phyloP scores from a whole-genome alignment of 352 stramenopile genomes.

The Pythium aristosporum region DNA sequence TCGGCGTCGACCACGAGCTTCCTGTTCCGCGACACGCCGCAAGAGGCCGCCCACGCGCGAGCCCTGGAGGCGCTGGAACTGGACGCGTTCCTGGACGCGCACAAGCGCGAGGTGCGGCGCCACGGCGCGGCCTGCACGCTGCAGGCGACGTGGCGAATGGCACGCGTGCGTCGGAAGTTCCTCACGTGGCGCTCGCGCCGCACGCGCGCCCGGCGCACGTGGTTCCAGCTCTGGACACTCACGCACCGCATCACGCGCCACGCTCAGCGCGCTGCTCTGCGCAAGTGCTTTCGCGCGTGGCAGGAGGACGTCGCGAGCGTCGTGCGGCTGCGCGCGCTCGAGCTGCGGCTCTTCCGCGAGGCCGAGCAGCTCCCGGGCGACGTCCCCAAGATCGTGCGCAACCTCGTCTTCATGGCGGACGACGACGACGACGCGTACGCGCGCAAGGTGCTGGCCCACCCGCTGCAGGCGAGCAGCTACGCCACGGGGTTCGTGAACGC shows the following conservation, averaged over 20 bases:
- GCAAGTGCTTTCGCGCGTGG: constrained; percentile 50
- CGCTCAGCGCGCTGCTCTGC: constrained; percentile 32
- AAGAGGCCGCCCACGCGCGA: constrained; percentile 20
- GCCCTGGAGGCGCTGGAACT: constrained; percentile 22
- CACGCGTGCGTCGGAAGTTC: constrained; percentile 36
- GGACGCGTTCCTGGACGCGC: constrained; percentile 31
- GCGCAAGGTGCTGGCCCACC: constrained; percentile 27
- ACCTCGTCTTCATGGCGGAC: constrained; percentile 67
- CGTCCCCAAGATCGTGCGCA: constrained; percentile 60
- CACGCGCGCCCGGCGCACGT: constrained; percentile 25
- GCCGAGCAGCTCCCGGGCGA: constrained; percentile 43
- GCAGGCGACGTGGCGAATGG: constrained; percentile 64
- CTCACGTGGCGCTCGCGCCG: constrained; percentile 43
- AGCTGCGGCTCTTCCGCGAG: constrained; percentile 60
- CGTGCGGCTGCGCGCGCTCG: constrained; percentile 49
- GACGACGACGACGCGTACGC: constrained; percentile 40
- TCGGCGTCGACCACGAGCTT: constrained; percentile 4
- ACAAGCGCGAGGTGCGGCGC: constrained; percentile 32
- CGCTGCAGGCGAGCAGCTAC: constrained; percentile 27
- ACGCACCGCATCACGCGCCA: constrained; percentile 37
- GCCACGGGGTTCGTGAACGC: constrained; percentile 46
- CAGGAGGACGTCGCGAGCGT: constrained; percentile 39
- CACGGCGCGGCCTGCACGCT: constrained; percentile 34
- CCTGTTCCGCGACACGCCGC: constrained; percentile 22
- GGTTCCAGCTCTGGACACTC: constrained; percentile 57